Base-by-base conservation (phyloP, 2,329 filamentous ascomycete species). In the Rhexocercosporidium sp. region DNA sequence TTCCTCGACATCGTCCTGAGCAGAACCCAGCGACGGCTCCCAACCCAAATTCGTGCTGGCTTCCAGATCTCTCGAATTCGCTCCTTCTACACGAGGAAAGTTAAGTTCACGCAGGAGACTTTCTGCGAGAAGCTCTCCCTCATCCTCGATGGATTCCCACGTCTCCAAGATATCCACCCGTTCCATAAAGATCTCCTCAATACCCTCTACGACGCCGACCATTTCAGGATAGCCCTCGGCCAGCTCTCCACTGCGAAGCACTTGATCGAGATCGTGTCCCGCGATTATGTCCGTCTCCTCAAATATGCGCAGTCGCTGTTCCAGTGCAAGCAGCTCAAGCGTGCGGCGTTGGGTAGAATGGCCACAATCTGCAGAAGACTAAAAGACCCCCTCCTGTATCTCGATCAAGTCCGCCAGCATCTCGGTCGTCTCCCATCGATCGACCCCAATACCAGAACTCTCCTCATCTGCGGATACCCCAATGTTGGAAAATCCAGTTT, bases 311-410 rank as follows among this genome's bases (percentile, higher is more conserved):
- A 97, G 84, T 96, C 90, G 76, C 87, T 99, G 71, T 99, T 95
- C 85, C 96, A 99, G 84, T 98, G 95, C 88, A 99, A 99, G 84
- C 94, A 98, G 84, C 89, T 99, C 76, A 99, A 99, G 89, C 88
- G 92, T 71, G 96, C 96, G 61, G 96, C 92, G 9, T 88, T 99
- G 62, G 96, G 96, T 85, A 94, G 96, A 78, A 98, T 99, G 96
- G 96, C 95, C 71, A 99, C 96, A 20, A 93, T 99, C 76, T 93
- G 93, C 83, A 96, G 94, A 84, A 90, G 94, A 71, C 84, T 99
- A 70, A 97, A 97, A 82, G 96, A 99, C 75, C 93, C 96, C 64
- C 87, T 99, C 59, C 85, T 96, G 71, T 99, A 98, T 80, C 89
- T 99, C 68, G 96, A 99, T 81, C 94, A 98, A 82, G 93, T 97